Evolutionary conservation across 306 rosid genomes (phyloP).

Genomic region (Citrullus amarus): DNA sequence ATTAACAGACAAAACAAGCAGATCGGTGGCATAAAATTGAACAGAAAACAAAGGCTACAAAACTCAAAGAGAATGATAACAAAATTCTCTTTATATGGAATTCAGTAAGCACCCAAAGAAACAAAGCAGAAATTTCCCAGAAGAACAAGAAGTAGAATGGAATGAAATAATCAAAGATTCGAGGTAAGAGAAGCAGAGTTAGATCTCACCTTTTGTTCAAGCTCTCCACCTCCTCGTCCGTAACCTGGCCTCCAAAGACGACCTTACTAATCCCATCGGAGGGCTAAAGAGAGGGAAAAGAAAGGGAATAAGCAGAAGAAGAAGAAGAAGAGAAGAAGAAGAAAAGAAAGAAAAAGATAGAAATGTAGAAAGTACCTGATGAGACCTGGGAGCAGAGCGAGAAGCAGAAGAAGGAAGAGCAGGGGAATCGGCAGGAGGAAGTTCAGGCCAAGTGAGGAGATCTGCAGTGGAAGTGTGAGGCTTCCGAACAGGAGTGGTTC

Average conservation of each 20-base stretch:
- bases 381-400: conserved; percentile 51
- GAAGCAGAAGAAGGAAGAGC: conserved; percentile 44
- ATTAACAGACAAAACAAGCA: not conserved
- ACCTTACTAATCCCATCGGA: conserved; percentile 98
- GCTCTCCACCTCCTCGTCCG: conserved; percentile 82
- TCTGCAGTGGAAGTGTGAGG: conserved; percentile 93
- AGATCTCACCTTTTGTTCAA: conserved; percentile 95
- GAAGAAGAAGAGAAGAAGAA: not conserved
- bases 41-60: not conserved
- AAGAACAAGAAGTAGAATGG: no score
- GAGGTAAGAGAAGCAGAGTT: not conserved
- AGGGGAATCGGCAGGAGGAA: conserved; percentile 50
- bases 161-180: not conserved
- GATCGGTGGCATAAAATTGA: conserved; percentile 2
- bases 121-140: no score
- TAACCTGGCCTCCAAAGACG: conserved; percentile 97
- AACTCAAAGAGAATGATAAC: not conserved
- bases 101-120: no score
- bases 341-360: not conserved
- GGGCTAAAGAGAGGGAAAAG: conserved; percentile 37
- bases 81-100: no score
- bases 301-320: not conserved
- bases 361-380: conserved; percentile 42
- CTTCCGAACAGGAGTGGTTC: conserved; percentile 84
- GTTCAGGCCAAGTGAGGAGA: conserved; percentile 95